phyloP scores from a whole-genome alignment of 2,329 filamentous ascomycete genomes.

The Pseudodiploospora longispora region DNA sequence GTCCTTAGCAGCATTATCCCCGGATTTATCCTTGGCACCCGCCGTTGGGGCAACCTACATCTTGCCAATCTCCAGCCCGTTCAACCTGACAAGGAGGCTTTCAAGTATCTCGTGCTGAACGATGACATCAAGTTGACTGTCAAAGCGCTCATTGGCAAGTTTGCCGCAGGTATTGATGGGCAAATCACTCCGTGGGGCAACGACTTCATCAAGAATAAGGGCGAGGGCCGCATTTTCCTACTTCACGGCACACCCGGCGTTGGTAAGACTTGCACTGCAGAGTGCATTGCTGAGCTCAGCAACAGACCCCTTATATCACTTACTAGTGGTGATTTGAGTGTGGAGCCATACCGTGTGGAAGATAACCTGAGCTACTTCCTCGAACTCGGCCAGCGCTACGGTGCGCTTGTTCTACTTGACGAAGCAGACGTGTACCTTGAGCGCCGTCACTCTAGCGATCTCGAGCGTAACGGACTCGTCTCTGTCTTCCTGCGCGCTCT shows the following conservation, averaged over 20 bases:
- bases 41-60: conserved; percentile 36
- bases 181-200: conserved; percentile 35
- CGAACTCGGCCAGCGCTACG: conserved; percentile 39
- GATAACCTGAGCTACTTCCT: conserved; percentile 39
- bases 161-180: conserved; percentile 29
- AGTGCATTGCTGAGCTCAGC: conserved; percentile 44
- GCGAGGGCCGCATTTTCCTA: conserved; percentile 41
- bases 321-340: conserved; percentile 40
- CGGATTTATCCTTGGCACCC: conserved; percentile 36
- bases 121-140: conserved; percentile 40
- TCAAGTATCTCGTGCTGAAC: conserved; percentile 42
- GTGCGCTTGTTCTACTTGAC: conserved; percentile 46
- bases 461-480: conserved; percentile 39
- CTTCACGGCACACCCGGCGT: conserved; percentile 47
- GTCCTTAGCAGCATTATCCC: conserved; percentile 36
- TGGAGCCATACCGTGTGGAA: conserved; percentile 30
- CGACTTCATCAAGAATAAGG: conserved; percentile 43
- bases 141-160: conserved; percentile 39
- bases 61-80: conserved; percentile 31
- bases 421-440: conserved; percentile 56
- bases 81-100: conserved; percentile 37
- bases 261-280: conserved; percentile 49
- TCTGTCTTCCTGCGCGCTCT: conserved; percentile 42
- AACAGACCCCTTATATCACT: conserved; percentile 43
- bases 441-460: conserved; percentile 34